phyloP scores from a whole-genome alignment of 176 grass and related monocot species.

The Triticum aestivum region DNA sequence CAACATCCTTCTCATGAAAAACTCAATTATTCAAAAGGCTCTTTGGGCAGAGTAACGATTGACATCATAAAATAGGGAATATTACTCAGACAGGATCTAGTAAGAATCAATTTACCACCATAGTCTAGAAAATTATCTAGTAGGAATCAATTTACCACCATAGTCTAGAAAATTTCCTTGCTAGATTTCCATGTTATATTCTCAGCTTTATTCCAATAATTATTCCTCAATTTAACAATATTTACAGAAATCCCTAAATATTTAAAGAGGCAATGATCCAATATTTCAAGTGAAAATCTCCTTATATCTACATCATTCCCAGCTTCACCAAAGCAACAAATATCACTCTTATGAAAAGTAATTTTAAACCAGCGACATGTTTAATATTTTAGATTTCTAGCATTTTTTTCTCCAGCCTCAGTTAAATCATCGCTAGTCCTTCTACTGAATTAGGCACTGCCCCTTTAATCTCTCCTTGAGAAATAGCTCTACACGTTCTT shows the following conservation, averaged over 20 bases:
- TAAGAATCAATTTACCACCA: too few relatives aligned
- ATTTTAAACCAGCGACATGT: neutral
- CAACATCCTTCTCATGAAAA: neutral
- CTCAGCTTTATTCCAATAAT: neutral
- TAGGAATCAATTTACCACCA: neutral
- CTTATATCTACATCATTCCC: neutral
- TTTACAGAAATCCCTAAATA: neutral
- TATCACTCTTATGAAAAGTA: neutral
- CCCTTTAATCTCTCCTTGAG: neutral
- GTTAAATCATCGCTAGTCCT: neutral
- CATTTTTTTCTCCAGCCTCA: neutral
- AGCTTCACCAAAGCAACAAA: neutral
- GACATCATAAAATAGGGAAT: neutral
- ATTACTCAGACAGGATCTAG: neutral
- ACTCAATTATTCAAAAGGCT: neutral
- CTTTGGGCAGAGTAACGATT: neutral
- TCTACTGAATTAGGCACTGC: neutral
- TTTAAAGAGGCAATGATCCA: neutral
- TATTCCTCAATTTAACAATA: neutral
- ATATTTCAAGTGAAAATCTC: neutral
- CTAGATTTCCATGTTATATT: neutral
- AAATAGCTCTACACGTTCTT: too few relatives aligned
- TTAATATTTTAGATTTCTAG: neutral
- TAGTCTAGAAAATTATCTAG: too few relatives aligned
- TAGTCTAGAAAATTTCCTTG: neutral